A percentile compares a stretch with the other conserved stretches of the same genome.
phyloP scores from a whole-genome alignment of 495 filamentous ascomycete species.

The Hypomontagnella submonticulosa region DNA sequence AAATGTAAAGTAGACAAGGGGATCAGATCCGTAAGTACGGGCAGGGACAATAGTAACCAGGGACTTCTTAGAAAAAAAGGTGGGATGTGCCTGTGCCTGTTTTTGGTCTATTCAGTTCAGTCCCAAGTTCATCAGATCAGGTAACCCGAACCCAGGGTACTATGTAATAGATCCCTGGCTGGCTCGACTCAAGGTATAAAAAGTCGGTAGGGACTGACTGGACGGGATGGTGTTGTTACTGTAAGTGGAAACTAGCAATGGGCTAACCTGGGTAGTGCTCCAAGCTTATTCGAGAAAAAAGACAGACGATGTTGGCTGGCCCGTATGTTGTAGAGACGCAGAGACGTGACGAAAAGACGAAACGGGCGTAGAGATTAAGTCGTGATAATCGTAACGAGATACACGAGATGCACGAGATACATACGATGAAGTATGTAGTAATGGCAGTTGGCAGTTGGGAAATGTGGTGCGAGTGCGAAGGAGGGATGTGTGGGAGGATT shows the following conservation, averaged over 20 bases:
- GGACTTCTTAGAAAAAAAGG: conserved; percentile 33
- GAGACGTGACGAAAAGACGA: too few relatives aligned
- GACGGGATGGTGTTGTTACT: conserved; percentile 22
- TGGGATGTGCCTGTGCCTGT: conserved; percentile 41
- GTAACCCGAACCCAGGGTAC: conserved; percentile 44
- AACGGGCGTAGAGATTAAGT: too few relatives aligned
- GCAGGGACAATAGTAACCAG: conserved; percentile 26
- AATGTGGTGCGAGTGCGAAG: conserved; percentile 35
- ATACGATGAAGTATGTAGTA: conserved; percentile 11
- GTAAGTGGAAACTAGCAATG: conserved; percentile 27
- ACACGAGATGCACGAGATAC: too few relatives aligned
- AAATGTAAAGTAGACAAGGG: conserved; percentile 27
- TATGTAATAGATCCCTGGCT: conserved; percentile 33
- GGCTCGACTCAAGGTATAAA: conserved; percentile 6
- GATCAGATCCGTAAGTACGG: conserved; percentile 24
- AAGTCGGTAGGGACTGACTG: conserved; percentile 34
- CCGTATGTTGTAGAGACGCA: not conserved
- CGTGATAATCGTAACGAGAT: conserved; percentile 8
- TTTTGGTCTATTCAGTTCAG: not conserved
- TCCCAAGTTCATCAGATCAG: conserved; percentile 35
- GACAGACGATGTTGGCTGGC: not conserved
- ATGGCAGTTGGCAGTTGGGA: conserved; percentile 2
- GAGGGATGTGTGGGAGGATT: conserved; percentile 29
- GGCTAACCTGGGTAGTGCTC: conserved; percentile 3
- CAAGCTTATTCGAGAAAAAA: conserved; percentile 12